Evolutionary conservation across 352 stramenopile genomes (phyloP).

Genomic region (Pythium rhizo-oryzae): DNA sequence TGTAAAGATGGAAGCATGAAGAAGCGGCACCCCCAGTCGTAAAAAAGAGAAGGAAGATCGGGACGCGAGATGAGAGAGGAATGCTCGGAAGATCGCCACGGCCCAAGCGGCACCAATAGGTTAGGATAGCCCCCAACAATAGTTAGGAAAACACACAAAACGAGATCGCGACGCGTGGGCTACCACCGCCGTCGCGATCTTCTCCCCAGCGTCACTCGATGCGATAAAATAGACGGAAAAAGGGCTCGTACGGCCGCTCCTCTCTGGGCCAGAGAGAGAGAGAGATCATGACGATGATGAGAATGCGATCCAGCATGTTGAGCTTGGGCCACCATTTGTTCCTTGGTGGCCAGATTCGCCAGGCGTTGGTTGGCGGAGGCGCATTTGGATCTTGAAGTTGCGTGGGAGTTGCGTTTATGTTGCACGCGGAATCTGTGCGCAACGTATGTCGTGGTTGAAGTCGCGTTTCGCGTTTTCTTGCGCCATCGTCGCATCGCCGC

Average conservation of each 20-base stretch:
- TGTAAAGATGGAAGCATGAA: constrained; percentile 16
- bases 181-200: too few species aligned
- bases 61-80: background rate
- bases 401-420: constrained; percentile 4
- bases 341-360: background rate
- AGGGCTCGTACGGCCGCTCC: too few species aligned
- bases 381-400: background rate
- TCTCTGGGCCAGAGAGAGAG: too few species aligned
- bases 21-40: background rate
- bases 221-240: constrained; percentile 13
- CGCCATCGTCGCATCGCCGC: too few species aligned
- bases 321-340: too few species aligned
- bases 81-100: constrained; percentile 15
- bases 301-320: background rate
- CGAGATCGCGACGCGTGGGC: background rate
- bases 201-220: background rate
- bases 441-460: constrained; percentile 13
- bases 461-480: constrained; percentile 1
- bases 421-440: background rate
- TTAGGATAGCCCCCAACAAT: constrained; percentile 19
- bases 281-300: background rate
- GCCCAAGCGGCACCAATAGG: constrained; percentile 10
- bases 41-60: constrained; percentile 12
- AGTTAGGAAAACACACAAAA: constrained; percentile 4
- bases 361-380: constrained; percentile 12